Conservation (phyloP, 202 grass and related monocot species). For the Panicum virgatum region DNA sequence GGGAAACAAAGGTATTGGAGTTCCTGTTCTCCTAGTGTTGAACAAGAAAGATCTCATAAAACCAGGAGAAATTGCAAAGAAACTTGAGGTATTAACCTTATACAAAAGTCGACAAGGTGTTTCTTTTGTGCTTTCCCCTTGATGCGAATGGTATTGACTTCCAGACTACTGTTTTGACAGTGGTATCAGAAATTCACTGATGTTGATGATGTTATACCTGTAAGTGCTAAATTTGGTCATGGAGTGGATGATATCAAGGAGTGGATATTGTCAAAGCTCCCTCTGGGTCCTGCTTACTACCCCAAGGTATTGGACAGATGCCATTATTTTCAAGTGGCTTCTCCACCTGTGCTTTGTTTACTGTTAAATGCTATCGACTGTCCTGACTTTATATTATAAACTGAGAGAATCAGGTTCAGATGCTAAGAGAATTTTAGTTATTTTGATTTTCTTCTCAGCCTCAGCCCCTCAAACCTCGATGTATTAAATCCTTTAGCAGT, state of each 20-base stretch:
- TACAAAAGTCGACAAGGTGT: not conserved
- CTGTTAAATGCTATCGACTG: not conserved
- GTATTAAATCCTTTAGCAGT: not conserved
- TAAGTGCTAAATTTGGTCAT: constrained; percentile 95
- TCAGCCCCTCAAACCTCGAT: not conserved
- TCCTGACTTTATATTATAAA: not conserved
- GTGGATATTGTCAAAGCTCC: constrained; percentile 93
- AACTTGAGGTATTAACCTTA: constrained; percentile 58
- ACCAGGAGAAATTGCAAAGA: constrained; percentile 94
- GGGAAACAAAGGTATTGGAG: constrained; percentile 46
- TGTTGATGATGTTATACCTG: constrained; percentile 90
- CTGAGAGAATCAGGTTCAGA: not conserved
- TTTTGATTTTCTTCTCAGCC: not conserved
- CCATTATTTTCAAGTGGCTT: not conserved
- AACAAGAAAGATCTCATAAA: constrained; percentile 99
- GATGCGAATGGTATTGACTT: constrained; percentile 17
- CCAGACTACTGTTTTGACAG: constrained; percentile 40
- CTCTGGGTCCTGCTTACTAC: constrained; percentile 90
- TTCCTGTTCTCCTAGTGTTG: constrained; percentile 70
- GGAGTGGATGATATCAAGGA: constrained; percentile 90
- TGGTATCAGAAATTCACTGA: constrained; percentile 86
- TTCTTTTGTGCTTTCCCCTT: constrained; percentile 6
- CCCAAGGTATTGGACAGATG: constrained; percentile 61
- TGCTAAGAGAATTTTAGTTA: not conserved
- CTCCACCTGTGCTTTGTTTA: not conserved